phyloP scores from a whole-genome alignment of 805 yeast genomes.

The Wickerhamomyces queroliae region DNA sequence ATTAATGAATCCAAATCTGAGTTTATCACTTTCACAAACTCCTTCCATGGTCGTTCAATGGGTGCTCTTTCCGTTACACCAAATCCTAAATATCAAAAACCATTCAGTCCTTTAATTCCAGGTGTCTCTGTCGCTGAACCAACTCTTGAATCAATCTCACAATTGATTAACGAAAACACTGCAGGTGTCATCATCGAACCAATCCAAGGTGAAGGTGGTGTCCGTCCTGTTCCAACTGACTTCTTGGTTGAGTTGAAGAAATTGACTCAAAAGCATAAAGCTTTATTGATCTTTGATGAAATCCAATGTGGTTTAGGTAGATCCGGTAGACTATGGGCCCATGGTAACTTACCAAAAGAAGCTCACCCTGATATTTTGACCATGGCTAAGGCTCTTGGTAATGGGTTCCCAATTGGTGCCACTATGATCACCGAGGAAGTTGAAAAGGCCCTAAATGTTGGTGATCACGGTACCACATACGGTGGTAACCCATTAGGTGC shows the following conservation, averaged over 20 bases:
- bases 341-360: slow-evolving; percentile 60
- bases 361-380: slow-evolving; percentile 95
- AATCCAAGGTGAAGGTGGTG: slow-evolving; percentile 97
- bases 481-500: slow-evolving; percentile 96
- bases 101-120: slow-evolving; percentile 89
- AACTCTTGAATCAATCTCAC: slow-evolving; percentile 53
- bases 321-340: slow-evolving; percentile 93
- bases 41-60: slow-evolving; percentile 94
- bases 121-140: slow-evolving; percentile 70
- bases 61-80: slow-evolving; percentile 92
- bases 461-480: slow-evolving; percentile 97
- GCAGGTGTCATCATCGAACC: slow-evolving; percentile 97
- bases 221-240: slow-evolving; percentile 57
- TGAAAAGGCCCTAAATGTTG: slow-evolving; percentile 67
- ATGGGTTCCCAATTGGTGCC: slow-evolving; percentile 95
- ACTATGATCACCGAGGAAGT: slow-evolving; percentile 80
- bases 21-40: slow-evolving; percentile 78
- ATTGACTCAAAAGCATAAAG: slow-evolving; percentile 64
- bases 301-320: slow-evolving; percentile 97
- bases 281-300: slow-evolving; percentile 84
- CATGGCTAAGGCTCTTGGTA: slow-evolving; percentile 93
- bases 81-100: slow-evolving; percentile 87
- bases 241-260: slow-evolving; percentile 62
- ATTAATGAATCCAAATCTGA: slow-evolving; percentile 55
- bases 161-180: slow-evolving; percentile 32